Conservation (phyloP, 2,329 filamentous ascomycete species). For the Penicillium sp. region DNA sequence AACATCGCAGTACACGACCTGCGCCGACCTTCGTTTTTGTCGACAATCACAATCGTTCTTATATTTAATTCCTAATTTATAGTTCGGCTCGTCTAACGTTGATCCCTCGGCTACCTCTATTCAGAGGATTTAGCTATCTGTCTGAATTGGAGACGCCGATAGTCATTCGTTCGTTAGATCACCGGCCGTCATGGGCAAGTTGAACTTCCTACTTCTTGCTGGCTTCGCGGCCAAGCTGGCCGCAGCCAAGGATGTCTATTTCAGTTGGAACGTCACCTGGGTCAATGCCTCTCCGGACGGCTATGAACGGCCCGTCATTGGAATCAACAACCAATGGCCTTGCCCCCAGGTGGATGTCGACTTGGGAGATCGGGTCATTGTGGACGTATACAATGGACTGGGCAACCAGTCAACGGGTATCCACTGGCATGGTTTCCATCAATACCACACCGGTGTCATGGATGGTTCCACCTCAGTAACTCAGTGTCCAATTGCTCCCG, state of each 20-base stretch:
- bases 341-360: constrained; percentile 58
- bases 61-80: constrained; percentile 6
- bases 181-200: constrained; percentile 19
- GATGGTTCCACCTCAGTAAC: constrained; percentile 68
- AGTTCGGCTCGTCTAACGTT: constrained; percentile 11
- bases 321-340: constrained; percentile 77
- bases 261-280: constrained; percentile 68
- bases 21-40: constrained; percentile 19
- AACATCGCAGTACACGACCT: constrained; percentile 12
- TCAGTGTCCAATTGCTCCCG: constrained; percentile 68
- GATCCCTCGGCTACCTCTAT: constrained; percentile 11
- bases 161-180: constrained; percentile 20
- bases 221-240: constrained; percentile 21
- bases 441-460: constrained; percentile 69
- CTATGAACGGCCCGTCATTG: constrained; percentile 65
- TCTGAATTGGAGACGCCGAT: constrained; percentile 12
- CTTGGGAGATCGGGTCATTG: constrained; percentile 41
- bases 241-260: constrained; percentile 27
- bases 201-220: constrained; percentile 22
- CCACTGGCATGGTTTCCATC: constrained; percentile 70
- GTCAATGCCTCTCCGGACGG: constrained; percentile 73
- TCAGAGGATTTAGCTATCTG: constrained; percentile 22
- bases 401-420: constrained; percentile 44
- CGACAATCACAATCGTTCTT: constrained; percentile 14
- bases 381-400: constrained; percentile 43